These are phyloP conservation scores for Bolboschoenoplectus hybrid DNA, from an alignment of 202 grass and related monocot genomes.

Conservation along the genomic window DNA sequence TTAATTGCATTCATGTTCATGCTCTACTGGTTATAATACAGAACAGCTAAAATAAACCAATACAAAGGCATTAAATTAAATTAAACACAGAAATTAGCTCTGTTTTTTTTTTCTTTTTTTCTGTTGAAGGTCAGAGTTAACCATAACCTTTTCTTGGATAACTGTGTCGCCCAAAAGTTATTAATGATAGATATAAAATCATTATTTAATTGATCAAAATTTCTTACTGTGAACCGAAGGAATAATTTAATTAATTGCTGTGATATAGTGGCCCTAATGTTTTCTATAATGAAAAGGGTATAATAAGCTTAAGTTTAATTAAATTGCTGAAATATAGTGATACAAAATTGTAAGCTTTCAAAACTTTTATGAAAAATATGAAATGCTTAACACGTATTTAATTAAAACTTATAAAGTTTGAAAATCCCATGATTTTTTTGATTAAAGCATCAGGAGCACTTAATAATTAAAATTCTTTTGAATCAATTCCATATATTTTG, in stretches of 20 bases:
- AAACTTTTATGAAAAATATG: background rate
- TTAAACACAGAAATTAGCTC: background rate
- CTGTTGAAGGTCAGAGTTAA: background rate
- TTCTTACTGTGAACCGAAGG: background rate
- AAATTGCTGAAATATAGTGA: background rate
- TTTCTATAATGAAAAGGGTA: background rate
- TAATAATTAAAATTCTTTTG: background rate
- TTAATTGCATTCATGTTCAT: slow-evolving; percentile 28
- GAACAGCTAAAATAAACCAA: background rate
- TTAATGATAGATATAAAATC: background rate
- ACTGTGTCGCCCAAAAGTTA: background rate
- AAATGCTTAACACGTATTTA: background rate
- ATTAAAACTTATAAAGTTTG: background rate
- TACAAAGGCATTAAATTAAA: background rate
- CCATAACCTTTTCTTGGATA: background rate
- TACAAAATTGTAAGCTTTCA: background rate
- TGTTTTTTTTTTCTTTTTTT: background rate
- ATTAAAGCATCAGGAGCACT: background rate
- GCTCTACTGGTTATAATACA: background rate
- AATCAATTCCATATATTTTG: background rate
- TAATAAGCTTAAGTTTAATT: background rate
- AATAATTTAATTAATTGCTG: background rate
- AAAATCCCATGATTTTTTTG: background rate
- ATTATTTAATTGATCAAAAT: slow-evolving; percentile 1
- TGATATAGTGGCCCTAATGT: background rate